Percentiles rank a stretch among this genome's conserved stretches.
Conservation (phyloP, 495 filamentous ascomycete species). For the Penicillium chermesinum region DNA sequence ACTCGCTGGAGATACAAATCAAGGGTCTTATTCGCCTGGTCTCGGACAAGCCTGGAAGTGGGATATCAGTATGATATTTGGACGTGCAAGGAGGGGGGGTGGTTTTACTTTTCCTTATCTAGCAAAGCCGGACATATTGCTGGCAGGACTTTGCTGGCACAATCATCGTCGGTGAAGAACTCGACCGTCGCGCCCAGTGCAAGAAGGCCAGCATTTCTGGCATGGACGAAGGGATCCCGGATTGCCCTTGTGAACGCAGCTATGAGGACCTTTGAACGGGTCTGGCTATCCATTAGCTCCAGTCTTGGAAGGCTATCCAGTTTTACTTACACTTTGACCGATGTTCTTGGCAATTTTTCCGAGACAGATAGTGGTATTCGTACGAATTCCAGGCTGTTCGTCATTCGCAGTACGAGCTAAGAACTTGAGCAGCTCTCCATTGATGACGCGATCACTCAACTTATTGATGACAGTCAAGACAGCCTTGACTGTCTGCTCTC, state of each 20-base stretch:
- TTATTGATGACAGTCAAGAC: constrained; percentile 80
- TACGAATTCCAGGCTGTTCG: constrained; percentile 94
- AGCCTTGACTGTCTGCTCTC: constrained; percentile 93
- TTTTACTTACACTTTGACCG: constrained; percentile 54
- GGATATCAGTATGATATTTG: not conserved
- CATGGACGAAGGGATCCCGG: constrained; percentile 90
- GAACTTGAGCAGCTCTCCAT: constrained; percentile 86
- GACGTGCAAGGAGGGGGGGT: too few species aligned
- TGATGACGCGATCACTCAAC: constrained; percentile 85
- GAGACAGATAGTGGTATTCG: constrained; percentile 95
- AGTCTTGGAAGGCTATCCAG: not conserved
- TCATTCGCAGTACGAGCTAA: constrained; percentile 96
- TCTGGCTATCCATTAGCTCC: constrained; percentile 36
- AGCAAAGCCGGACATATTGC: constrained; percentile 73
- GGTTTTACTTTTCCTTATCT: constrained; percentile 83
- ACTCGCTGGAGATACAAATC: constrained; percentile 85
- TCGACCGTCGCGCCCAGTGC: constrained; percentile 81
- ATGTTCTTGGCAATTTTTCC: constrained; percentile 92
- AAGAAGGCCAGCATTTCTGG: constrained; percentile 80
- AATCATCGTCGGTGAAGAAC: constrained; percentile 84
- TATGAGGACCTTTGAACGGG: constrained; percentile 80
- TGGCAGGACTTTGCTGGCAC: constrained; percentile 75
- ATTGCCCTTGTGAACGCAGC: constrained; percentile 88
- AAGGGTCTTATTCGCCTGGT: constrained; percentile 85
- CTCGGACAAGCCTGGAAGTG: constrained; percentile 59